Conservation (phyloP, 371 early-diverging fungal genomes). For the Vairimorpha necatrix region DNA sequence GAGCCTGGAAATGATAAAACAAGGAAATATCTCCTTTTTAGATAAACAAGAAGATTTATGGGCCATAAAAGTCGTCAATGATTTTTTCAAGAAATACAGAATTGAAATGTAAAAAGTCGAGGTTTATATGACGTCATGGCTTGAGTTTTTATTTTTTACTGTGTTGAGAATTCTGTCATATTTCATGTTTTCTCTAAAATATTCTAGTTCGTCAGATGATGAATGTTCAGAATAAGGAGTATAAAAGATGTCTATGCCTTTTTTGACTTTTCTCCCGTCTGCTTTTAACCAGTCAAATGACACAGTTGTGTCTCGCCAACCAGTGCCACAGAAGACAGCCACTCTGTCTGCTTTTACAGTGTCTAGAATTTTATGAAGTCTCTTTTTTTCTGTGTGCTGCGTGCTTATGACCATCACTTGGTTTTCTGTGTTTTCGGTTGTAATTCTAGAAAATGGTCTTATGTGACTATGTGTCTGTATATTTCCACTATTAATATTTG, state of each 20-base stretch:
- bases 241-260: conserved; percentile 35
- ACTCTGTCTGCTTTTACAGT: conserved; percentile 4
- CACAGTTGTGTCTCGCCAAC: conserved; percentile 27
- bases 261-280: conserved; percentile 20
- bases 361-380: not conserved
- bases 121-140: not conserved
- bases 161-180: conserved; percentile 27
- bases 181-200: conserved; percentile 6
- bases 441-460: not conserved
- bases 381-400: not conserved
- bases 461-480: not conserved
- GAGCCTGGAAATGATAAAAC: not conserved
- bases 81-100: not conserved
- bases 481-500: not conserved
- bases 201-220: conserved; percentile 12
- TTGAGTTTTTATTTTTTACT: conserved; percentile 12
- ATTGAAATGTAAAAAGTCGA: not conserved
- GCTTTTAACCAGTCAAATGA: conserved; percentile 11
- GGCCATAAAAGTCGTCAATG: not conserved
- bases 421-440: not conserved
- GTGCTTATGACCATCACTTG: conserved; percentile 9
- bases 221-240: conserved; percentile 40
- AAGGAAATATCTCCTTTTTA: not conserved
- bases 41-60: not conserved
- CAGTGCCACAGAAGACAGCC: conserved; percentile 28